phyloP scores from a whole-genome alignment of 768 basidiomycete species.

The Hydnomerulius pinastri region DNA sequence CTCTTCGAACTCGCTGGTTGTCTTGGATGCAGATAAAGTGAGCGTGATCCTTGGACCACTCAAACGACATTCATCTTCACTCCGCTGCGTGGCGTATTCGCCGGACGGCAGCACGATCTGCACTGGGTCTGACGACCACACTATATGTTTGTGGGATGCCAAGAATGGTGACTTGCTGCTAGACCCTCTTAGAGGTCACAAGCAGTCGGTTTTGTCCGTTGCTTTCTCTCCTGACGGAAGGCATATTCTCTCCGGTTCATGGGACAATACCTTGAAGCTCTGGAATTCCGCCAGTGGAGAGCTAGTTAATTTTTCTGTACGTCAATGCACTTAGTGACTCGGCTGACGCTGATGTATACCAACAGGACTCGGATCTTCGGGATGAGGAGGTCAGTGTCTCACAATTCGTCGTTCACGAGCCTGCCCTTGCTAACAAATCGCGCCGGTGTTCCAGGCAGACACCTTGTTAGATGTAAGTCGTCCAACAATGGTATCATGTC shows the following conservation, averaged over 20 bases:
- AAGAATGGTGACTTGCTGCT: not conserved
- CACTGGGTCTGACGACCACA: not conserved
- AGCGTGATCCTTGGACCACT: no score
- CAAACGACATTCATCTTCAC: no score
- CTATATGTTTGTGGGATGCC: not conserved
- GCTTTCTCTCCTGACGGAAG: not conserved
- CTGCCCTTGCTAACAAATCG: not conserved
- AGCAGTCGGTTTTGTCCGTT: not conserved
- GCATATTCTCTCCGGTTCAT: not conserved
- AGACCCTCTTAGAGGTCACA: not conserved
- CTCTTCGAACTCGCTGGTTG: no score
- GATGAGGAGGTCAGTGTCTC: no score
- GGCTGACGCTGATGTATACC: no score
- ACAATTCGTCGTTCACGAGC: no score
- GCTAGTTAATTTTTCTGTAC: slow-evolving; percentile 31
- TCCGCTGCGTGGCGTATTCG: not conserved
- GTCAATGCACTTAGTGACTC: not conserved
- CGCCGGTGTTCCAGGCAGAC: not conserved
- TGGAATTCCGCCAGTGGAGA: not conserved
- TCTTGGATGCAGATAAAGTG: no score
- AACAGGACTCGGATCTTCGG: no score
- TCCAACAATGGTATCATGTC: not conserved
- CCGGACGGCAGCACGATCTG: not conserved
- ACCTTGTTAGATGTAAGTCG: not conserved
- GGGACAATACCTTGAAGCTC: not conserved